Evolutionary conservation across 495 filamentous ascomycete genomes (phyloP), one percentile per base, ranked within the genome.

Genomic region (Tuber calosporum): DNA sequence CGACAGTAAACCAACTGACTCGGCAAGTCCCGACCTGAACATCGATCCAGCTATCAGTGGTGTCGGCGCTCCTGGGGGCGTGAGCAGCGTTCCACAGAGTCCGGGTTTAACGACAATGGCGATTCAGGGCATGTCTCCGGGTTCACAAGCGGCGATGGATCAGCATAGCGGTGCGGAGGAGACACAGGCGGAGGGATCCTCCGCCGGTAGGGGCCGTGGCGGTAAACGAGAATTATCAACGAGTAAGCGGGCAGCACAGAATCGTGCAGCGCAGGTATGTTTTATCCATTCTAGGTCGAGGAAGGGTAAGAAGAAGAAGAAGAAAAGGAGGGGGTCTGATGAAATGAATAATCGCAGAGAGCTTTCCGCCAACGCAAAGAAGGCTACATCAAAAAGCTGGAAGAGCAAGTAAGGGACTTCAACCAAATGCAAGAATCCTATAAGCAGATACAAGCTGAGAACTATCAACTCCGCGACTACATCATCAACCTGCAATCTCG

Each of bases 311-410:
- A 19, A 15, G 11, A 43, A 43, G 15, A 40, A 40, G 8, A 43
- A 19, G 15, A 17, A 30, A 11, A 6, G 2, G n/a, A 62, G 9
- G 53, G 26, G 53, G 7, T 15, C 53, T 62, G 15, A 62, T 4
- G 8, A 26, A 13, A 84, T 22, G 34, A n/a, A 15, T 48, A 22
- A 76, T 39, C 58, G 75, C 80, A 98, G 95, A 90, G 95, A 77
- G 95, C 95, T 34, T 99, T 99, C 84, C 92, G 95, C 37, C 94
- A 97, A 85, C 91, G 95, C 70, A 99, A 99, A 83, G 95, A 99
- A 84, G 91, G 90, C 42, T 97, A 98, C 82, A 99, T 99, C 82
- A 96, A 97, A 85, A 93, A 94, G 81, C 86, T 99, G 22, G 95
- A 98, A 82, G 91, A 94, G 77, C 91, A 97, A 82, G 92, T 96